A percentile compares a stretch with the other conserved stretches of the same genome.
Conservation (phyloP, 768 basidiomycete species). For the Myochromella boudieri region DNA sequence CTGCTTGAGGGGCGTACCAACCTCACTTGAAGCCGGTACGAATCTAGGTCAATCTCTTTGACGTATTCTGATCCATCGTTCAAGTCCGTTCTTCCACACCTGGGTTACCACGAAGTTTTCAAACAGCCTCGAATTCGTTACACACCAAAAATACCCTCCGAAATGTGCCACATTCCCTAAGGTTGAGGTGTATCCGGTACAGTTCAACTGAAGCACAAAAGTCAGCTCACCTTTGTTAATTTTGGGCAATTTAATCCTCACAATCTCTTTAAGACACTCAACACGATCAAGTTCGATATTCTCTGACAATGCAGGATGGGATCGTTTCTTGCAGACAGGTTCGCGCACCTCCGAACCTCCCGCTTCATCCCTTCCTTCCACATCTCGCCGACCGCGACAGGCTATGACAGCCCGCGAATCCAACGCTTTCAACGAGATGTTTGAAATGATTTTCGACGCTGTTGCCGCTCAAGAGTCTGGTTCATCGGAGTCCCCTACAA, state of each 20-base stretch:
- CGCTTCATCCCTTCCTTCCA: no score
- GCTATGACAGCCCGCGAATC: constrained; percentile 70
- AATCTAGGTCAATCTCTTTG: neutral
- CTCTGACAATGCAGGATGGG: constrained; percentile 41
- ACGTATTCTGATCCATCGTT: neutral
- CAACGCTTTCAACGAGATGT: constrained; percentile 70
- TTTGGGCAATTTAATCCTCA: neutral
- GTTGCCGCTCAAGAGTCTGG: constrained; percentile 33
- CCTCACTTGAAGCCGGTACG: constrained; percentile 6
- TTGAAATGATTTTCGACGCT: constrained; percentile 66
- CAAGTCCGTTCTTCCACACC: neutral
- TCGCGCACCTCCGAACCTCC: no score
- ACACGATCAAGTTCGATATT: constrained; percentile 29
- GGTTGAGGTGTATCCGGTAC: no score
- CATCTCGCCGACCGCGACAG: constrained; percentile 39
- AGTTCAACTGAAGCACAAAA: no score
- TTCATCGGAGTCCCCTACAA: constrained; percentile 5
- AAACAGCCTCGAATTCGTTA: no score
- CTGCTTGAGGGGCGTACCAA: constrained; percentile 4
- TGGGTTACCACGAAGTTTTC: neutral
- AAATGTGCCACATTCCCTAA: no score
- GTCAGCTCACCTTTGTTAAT: no score
- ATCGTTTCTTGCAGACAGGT: constrained; percentile 49
- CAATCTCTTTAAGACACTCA: neutral
- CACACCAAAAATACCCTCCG: no score